Base-by-base conservation (phyloP, 352 stramenopile genomes). In the Sclerospora graminicola region DNA sequence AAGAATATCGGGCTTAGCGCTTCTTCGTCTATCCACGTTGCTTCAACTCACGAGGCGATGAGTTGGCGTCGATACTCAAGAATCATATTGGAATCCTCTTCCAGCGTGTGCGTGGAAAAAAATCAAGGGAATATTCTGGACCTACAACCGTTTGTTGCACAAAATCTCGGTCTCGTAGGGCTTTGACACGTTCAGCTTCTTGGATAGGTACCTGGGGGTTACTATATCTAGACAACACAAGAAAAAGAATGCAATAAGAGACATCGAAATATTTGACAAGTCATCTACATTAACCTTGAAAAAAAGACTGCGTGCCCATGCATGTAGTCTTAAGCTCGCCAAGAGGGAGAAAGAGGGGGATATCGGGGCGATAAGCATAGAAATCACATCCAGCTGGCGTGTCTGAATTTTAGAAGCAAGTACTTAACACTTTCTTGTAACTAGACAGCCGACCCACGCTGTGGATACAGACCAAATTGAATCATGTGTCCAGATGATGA, bases 41-140 rank as follows among this genome's bases (percentile, higher is more conserved):
- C n/a, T n/a, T n/a, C n/a, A n/a, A n/a, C n/a, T n/a, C n/a, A n/a
- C n/a, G n/a, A n/a, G n/a, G n/a, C n/a, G n/a, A n/a, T n/a, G n/a
- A n/a, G n/a, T n/a, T n/a, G n/a, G n/a, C n/a, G n/a, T n/a, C n/a
- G n/a, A n/a, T n/a, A n/a, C n/a, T n/a, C n/a, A n/a, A n/a, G n/a
- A n/a, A n/a, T n/a, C n/a, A n/a, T n/a, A n/a, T n/a, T n/a, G n/a
- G n/a, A n/a, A n/a, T n/a, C n/a, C n/a, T n/a, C n/a, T n/a, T n/a
- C n/a, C n/a, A n/a, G n/a, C n/a, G n/a, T n/a, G n/a, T n/a, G n/a
- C n/a, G n/a, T n/a, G n/a, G 54, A 13, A 86, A 64, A 32, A 86
- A 86, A 35, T 79, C 62, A 21, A 86, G 63, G 29, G 73, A 82
- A 34, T 82, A 70, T 34, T 86, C 73, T 2, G 63, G 49, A 0